phyloP scores from a whole-genome alignment of 2,329 filamentous ascomycete species.

The Colletotrichum lini region DNA sequence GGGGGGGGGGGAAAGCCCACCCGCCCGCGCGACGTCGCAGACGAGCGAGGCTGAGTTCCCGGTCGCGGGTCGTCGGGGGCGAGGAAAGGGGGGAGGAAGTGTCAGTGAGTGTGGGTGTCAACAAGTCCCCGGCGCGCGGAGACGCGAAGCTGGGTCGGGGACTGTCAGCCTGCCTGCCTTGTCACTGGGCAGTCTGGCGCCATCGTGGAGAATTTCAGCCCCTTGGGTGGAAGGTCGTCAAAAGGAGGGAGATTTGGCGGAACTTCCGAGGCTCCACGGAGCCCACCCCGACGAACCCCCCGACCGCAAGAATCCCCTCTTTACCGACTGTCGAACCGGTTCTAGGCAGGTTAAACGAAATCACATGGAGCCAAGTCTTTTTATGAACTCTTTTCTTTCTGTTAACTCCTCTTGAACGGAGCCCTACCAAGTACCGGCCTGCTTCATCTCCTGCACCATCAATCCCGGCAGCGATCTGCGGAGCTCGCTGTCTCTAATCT shows the following conservation, averaged over 20 bases:
- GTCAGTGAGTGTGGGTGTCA: not conserved
- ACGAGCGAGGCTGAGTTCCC: slow-evolving; percentile 33
- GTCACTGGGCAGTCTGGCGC: not conserved
- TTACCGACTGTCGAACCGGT: not conserved
- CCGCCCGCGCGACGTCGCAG: slow-evolving; percentile 22
- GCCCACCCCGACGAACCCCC: slow-evolving; percentile 8
- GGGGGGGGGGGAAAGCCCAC: not conserved
- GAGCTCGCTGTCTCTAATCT: slow-evolving; percentile 19
- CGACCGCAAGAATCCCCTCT: not conserved
- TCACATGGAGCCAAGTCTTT: slow-evolving; percentile 7
- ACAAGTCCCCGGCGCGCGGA: slow-evolving; percentile 8
- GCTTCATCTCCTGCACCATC: not conserved
- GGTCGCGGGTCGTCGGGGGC: not conserved
- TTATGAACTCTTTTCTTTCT: not conserved
- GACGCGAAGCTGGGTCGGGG: not conserved
- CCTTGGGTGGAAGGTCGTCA: not conserved
- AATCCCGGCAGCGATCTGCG: slow-evolving; percentile 28
- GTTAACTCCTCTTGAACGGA: slow-evolving; percentile 18
- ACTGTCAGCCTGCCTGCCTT: too few species aligned
- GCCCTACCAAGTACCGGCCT: not conserved
- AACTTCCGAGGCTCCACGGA: slow-evolving; percentile 25
- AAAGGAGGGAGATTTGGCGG: not conserved
- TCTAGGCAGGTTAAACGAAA: slow-evolving; percentile 22
- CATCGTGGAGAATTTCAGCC: not conserved
- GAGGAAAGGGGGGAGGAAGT: not conserved